Conservation (phyloP, 2,329 filamentous ascomycete genomes). For the Stagonosporopsis cucurbitacearum region DNA sequence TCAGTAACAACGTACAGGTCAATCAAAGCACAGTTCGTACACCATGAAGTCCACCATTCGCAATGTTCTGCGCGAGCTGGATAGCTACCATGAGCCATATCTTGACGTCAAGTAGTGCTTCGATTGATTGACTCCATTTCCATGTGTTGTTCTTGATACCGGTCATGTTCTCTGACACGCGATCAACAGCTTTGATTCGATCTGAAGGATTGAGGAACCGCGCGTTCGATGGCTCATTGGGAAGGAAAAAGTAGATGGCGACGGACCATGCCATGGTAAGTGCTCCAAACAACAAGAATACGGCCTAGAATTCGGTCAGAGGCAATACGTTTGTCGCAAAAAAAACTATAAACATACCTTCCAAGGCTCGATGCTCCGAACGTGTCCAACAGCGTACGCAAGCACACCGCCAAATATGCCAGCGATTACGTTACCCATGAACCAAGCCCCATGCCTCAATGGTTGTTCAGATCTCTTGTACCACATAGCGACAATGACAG, state of each 20-base stretch:
- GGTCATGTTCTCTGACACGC: conserved; percentile 53
- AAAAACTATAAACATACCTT: background rate
- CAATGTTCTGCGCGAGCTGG: conserved; percentile 43
- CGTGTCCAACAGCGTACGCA: conserved; percentile 65
- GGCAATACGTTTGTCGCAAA: conserved; percentile 23
- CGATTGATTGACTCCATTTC: conserved; percentile 52
- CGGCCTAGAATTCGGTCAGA: background rate
- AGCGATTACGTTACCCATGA: conserved; percentile 59
- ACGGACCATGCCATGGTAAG: conserved; percentile 40
- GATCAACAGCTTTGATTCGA: conserved; percentile 39
- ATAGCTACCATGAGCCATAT: conserved; percentile 40
- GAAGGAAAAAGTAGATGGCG: conserved; percentile 59
- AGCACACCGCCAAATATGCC: conserved; percentile 64
- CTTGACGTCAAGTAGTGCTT: conserved; percentile 54
- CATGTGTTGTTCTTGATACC: conserved; percentile 57
- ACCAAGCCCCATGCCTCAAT: conserved; percentile 51
- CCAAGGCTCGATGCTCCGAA: conserved; percentile 34
- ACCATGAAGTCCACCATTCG: conserved; percentile 34
- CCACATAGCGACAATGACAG: conserved; percentile 71
- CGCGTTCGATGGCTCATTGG: conserved; percentile 50
- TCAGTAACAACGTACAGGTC: background rate
- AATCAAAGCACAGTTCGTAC: conserved; percentile 12
- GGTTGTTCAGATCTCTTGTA: conserved; percentile 68
- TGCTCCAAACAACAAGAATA: conserved; percentile 64
- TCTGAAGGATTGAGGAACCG: conserved; percentile 20